Base-by-base conservation (phyloP, 2,329 filamentous ascomycete species). In the Trichocomaceae sp. region DNA sequence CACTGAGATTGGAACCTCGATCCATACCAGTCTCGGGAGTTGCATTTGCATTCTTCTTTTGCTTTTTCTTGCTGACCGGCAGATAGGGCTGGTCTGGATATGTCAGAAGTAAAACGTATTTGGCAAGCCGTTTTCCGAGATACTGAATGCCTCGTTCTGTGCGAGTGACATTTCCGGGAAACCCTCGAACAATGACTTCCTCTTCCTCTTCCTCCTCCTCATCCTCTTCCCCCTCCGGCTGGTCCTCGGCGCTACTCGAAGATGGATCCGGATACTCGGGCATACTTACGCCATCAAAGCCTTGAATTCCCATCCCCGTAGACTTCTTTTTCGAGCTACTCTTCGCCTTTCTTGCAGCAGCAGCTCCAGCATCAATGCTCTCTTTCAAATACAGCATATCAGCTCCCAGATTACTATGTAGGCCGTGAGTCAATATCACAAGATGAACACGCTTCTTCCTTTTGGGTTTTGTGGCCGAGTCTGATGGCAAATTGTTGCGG, bases 301-400 rank as follows among this genome's bases (percentile, higher is more conserved):
- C 44, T 17, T 47, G 44, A 7, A 26, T 22, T 26, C 26, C 44
- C 5, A 20, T 47, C 15, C 22, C 45, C 17, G 4, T 13, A 29
- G 10, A 19, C 35, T 13, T 72, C 67, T 64, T 65, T n/a, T 39
- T 15, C 17, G 29, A 26, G 12, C 8, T 20, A 17, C 73, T 66
- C 66, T 84, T 83, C 69, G 88, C 85, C 49, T 83, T 75, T 62
- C 85, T 85, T 26, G 88, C 86, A 66, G 92, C 84, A 63, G 78
- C 85, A 3, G 86, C 86, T 2, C 88, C 85, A 26, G 84, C 83
- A 73, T 99, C 93, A 59, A 99, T 97, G 70, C 90, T 95, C 72
- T 99, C 93, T 67, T 99, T 99, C 69, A 99, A 75, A 67, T 88
- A 99, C 19, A 99, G 77, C 93, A 99, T 96, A 69, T 99, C 93